Base-by-base conservation (phyloP, 2,329 filamentous ascomycete species). In the Diaporthe citrichinensis region DNA sequence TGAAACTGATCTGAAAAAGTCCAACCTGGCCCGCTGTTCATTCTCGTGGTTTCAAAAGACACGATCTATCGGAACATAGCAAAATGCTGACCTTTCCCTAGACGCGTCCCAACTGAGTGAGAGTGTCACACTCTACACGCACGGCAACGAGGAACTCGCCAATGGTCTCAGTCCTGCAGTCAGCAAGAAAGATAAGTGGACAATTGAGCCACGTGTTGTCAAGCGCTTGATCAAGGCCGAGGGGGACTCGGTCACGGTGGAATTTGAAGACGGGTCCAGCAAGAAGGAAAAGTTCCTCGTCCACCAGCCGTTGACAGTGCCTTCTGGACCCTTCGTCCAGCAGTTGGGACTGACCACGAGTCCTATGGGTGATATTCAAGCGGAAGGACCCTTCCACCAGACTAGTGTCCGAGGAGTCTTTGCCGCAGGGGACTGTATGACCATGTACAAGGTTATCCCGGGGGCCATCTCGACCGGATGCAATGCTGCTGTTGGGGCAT, bases 371-470 rank as follows among this genome's bases (percentile, higher is more conserved):
- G 69, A 73, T n/a, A 75, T 75, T 59, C 51, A 72, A 25, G 68
- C 59, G 5, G 51, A 55, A 20, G 39, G 17, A 1, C 69, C 74
- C 0, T 68, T 73, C 41, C 8, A 73, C 25, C 59, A 72, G 44
- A 72, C 74, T 1, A 75, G 51, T 36, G 58, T 72, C 1, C 58
- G 39, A 12, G 71, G 71, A 0, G 69, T 68, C 0, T 76, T 76
- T 53, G 69, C 74, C 41, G 71, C 69, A 1, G 71, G 69, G 6
- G 74, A 76, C 14, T 73, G 59, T 2, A 72, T 72, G 44, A 72
- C 71, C 23, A n/a, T 31, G 12, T 72, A 72, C 57, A 72, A 51
- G 57, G 71, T 72, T 8, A 62, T 62, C 44, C 71, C 71, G 3
- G 71, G 71, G 4, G 71, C 71, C 10, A 62, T 62, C 15, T 62